phyloP scores from a whole-genome alignment of 352 stramenopile species.

The Phytophthora hibernalis region DNA sequence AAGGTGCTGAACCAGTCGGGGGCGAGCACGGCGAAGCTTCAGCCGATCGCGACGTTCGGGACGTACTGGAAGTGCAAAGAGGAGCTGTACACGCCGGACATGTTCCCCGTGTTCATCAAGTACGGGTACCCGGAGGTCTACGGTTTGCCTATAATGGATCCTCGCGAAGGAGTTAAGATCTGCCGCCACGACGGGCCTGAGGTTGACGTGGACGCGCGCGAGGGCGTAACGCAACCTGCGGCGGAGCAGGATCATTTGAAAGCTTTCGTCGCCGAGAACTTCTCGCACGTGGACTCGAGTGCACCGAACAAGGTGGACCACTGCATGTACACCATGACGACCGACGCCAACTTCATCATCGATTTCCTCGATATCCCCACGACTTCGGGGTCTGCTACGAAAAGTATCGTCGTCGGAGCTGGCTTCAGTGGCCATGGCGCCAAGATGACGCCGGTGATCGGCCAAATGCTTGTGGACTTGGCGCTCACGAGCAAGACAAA shows the following conservation, averaged over 20 bases:
- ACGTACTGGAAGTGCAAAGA: constrained; percentile 67
- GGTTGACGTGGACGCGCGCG: constrained; percentile 54
- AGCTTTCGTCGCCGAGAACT: constrained; percentile 49
- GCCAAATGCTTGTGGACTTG: constrained; percentile 79
- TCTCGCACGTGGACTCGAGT: constrained; percentile 60
- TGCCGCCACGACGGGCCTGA: constrained; percentile 62
- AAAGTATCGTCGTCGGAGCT: constrained; percentile 70
- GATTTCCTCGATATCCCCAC: constrained; percentile 47
- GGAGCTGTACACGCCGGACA: constrained; percentile 49
- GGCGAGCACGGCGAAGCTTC: constrained; percentile 46
- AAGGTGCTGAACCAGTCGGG: constrained; percentile 41
- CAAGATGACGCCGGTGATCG: constrained; percentile 88
- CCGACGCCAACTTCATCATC: constrained; percentile 80
- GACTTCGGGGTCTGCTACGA: constrained; percentile 9
- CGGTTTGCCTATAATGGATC: constrained; percentile 55
- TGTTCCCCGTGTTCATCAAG: constrained; percentile 77
- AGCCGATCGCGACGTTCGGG: constrained; percentile 70
- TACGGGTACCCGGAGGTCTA: constrained; percentile 63
- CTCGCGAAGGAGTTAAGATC: constrained; percentile 73
- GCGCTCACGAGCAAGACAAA: constrained; percentile 55
- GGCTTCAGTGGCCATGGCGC: constrained; percentile 86
- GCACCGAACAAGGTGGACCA: constrained; percentile 49
- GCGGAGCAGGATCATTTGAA: constrained; percentile 35
- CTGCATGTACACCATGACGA: constrained; percentile 90
- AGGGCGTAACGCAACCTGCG: constrained; percentile 43